Base-by-base conservation (phyloP, 345 rosid species). In the Acer negundo region DNA sequence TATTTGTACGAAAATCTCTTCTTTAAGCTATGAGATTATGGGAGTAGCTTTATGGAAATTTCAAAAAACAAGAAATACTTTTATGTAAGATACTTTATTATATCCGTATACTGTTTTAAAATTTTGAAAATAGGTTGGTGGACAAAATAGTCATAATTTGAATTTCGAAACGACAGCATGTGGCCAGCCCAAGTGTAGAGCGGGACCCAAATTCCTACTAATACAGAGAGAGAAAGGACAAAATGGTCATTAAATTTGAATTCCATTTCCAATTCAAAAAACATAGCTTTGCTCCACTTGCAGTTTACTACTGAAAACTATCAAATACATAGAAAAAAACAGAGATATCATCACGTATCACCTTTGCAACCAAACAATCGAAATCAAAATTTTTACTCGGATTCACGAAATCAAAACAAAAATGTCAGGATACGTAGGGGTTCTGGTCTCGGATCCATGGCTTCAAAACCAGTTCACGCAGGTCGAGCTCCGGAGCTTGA, bases 401-500 rank as follows among this genome's bases (percentile, higher is more conserved):
- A 38, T 20, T 6, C 24, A 5, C 10, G 35, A 74, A 19, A 31
- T n/a, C 44, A 28, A 19, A 40, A 35, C 63, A 7, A 46, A 84
- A 78, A 95, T 93, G 97, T 88, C 94, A 9, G 91, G 89, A n/a
- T 96, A 91, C 87, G 95, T 92, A 3, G 99, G 99, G 26, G 82
- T 96, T 84, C 79, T 96, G 23, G 95, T 96, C 47, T 94, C 98
- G 80, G 99, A 96, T 92, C 97, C 98, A 75, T 92, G 83, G 91
- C 95, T 96, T 53, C 99, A 96, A 70, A 96, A 92, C 81, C 99
- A 96, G 89, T 96, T 96, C 90, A 96, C 99, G 56, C 99, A 96
- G 70, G 99, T 96, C 55, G 99, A 96, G 94, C 99, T 93, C 74
- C 91, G 98, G 24, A 91, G 99, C 87, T 91, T 96, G 62, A 96